Evolutionary conservation across 2,329 filamentous ascomycete species (phyloP).

Genomic region (Aspergillus eucalypticola): DNA sequence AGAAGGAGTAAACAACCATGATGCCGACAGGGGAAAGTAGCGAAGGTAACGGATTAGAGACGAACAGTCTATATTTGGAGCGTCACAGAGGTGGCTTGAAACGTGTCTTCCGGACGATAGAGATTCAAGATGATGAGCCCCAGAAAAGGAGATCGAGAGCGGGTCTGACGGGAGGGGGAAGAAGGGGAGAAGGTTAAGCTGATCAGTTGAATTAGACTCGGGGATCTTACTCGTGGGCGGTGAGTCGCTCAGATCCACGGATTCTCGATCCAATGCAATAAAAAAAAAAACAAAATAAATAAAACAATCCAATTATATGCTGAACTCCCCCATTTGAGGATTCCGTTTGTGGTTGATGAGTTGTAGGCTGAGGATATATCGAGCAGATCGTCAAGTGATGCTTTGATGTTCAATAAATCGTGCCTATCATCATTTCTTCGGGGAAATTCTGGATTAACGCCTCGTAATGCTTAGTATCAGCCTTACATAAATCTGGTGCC

Average conservation of each 20-base stretch:
- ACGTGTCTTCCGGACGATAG: not conserved
- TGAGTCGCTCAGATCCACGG: conserved; percentile 11
- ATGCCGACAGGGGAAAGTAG: conserved; percentile 21
- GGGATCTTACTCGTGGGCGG: conserved; percentile 17
- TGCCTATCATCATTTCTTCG: too few relatives aligned
- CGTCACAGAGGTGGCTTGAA: not conserved
- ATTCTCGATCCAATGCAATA: conserved; percentile 7
- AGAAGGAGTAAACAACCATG: conserved; percentile 97
- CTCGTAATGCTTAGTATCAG: not conserved
- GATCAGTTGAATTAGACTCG: conserved; percentile 16
- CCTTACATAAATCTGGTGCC: not conserved
- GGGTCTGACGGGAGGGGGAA: not conserved
- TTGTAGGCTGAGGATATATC: not conserved
- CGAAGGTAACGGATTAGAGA: conserved; percentile 9
- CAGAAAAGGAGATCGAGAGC: not conserved
- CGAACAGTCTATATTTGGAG: not conserved
- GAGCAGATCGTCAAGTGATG: too few relatives aligned
- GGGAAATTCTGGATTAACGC: not conserved
- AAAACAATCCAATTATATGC: not conserved
- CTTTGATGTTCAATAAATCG: too few relatives aligned
- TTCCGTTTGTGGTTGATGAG: not conserved
- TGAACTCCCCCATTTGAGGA: not conserved
- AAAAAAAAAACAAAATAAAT: not conserved
- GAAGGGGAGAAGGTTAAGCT: not conserved
- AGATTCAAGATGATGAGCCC: not conserved